A percentile compares a stretch with the other conserved stretches of the same genome.
Evolutionary conservation across 176 grass and related monocot species (phyloP).

Genomic region (Eleusine coracana): DNA sequence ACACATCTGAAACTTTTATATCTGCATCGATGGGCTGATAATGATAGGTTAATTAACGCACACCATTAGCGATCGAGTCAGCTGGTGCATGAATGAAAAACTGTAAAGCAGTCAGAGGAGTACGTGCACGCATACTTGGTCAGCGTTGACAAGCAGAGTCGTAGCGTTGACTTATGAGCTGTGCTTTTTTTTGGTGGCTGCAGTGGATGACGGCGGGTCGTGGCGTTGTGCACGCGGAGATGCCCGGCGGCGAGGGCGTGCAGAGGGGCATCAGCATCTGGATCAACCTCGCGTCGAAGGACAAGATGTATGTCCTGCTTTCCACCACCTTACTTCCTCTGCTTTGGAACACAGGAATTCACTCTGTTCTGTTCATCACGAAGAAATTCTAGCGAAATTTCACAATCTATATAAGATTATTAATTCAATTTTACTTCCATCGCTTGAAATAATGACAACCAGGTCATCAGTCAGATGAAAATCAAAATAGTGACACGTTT

Average conservation of each 20-base stretch:
- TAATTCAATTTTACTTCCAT: neutral
- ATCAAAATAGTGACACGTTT: neutral
- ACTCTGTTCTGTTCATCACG: too few relatives aligned
- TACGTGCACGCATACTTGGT: neutral
- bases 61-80: neutral
- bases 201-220: conserved; percentile 96
- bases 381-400: neutral
- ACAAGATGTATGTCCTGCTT: conserved; percentile 64
- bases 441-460: neutral
- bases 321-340: neutral
- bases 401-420: neutral
- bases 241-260: conserved; percentile 64
- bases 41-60: neutral
- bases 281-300: conserved; percentile 82
- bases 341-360: neutral
- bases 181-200: neutral
- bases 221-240: conserved; percentile 92
- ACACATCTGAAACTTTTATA: neutral
- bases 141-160: conserved; percentile 10
- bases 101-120: neutral
- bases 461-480: neutral
- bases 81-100: neutral
- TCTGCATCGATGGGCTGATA: neutral
- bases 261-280: conserved; percentile 75
- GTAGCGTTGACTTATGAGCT: too few relatives aligned